Base-by-base conservation (phyloP, 106 monocot species). In the Dioscorea alata region DNA sequence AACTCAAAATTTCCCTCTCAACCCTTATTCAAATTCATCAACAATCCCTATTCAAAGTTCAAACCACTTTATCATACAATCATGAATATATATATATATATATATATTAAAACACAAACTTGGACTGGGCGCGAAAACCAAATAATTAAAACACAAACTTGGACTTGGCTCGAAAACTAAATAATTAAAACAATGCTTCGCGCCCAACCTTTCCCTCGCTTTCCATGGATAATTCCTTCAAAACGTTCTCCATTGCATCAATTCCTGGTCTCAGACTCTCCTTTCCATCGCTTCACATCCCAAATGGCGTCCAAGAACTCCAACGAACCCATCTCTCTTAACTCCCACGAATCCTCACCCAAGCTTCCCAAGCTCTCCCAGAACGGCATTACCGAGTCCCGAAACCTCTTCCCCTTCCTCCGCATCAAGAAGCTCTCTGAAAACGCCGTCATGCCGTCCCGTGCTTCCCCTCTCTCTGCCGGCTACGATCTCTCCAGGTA, bases 401-500 rank as follows among this genome's bases (percentile, higher is more conserved):
- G 23, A 25, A 15, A n/a, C 8, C 31, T 2, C 21, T 28, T 24
- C 9, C 82, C 85, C 21, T 69, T 83, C 12, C 70, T 94, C 65
- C 71, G 51, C 50, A 78, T 90, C 48, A 90, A 90, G 87, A 90
- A 74, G 70, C 90, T 90, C 32, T 87, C 87, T 50, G 24, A 69
- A 4, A 87, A 87, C 32, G 93, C 93, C 61, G 28, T 82, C 57
- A 14, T 87, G 57, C 93, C 84, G 18, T 79, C 79, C 48, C 75
- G 83, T n/a, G 78, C 71, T 4, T 89, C 90, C 15, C 61, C 76
- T 67, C 75, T 78, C 63, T 75, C 86, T 49, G 92, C 92, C n/a
- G 92, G 92, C 68, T 93, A 86, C 75, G 93, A 89, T 59, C 89
- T 89, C 62, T 84, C 89, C 50, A 86, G 89, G 85, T 92, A 52